Evolutionary conservation across 768 basidiomycete genomes (phyloP).

Genomic region (Phylloporus scabripes): DNA sequence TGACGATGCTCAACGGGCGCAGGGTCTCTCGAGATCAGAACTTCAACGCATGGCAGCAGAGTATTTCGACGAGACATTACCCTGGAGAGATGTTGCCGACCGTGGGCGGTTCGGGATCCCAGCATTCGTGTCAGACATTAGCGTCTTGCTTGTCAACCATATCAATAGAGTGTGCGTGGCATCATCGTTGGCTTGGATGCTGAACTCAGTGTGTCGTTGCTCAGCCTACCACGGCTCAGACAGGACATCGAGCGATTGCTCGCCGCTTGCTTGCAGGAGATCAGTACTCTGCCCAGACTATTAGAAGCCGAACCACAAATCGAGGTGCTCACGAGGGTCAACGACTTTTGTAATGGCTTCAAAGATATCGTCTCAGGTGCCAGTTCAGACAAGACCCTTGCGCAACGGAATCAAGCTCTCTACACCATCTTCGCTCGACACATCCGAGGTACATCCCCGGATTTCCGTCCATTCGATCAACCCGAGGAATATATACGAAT

Average conservation of each 20-base stretch:
- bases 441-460: conserved; percentile 37
- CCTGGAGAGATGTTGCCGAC: conserved; percentile 49
- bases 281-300: conserved; percentile 38
- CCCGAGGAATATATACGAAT: conserved; percentile 10
- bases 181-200: not conserved
- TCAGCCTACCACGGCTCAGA: conserved; percentile 45
- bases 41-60: conserved; percentile 33
- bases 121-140: conserved; percentile 47
- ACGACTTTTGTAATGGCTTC: conserved; percentile 41
- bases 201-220: conserved; percentile 1
- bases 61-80: conserved; percentile 45
- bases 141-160: conserved; percentile 44
- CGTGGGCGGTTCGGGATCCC: conserved; percentile 50
- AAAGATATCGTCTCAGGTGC: conserved; percentile 30
- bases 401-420: conserved; percentile 30
- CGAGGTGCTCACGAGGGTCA: conserved; percentile 42
- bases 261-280: conserved; percentile 25
- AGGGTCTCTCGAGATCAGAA: conserved; percentile 32
- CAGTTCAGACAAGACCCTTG: conserved; percentile 32
- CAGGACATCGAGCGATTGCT: conserved; percentile 39
- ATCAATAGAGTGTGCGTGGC: conserved; percentile 48
- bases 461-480: conserved; percentile 34
- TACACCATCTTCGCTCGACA: conserved; percentile 32
- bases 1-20: conserved; percentile 48
- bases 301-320: conserved; percentile 37